Percentiles rank a stretch among this genome's conserved stretches.
Evolutionary conservation across 108 stramenopile genomes (phyloP).

Genomic region (Bacterosira constricta): DNA sequence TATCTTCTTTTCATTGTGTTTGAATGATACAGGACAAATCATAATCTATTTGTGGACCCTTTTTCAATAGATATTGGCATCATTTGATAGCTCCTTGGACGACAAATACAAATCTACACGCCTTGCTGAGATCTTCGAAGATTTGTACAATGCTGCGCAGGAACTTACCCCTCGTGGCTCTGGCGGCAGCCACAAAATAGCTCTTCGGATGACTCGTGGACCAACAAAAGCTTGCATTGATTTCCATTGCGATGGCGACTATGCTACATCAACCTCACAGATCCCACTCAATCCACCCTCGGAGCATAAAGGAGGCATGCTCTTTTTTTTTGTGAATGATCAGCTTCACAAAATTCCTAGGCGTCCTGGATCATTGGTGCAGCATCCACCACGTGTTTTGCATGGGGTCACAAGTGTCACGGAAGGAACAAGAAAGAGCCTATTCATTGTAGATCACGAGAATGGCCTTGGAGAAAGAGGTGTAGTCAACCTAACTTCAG

Average conservation of each 20-base stretch:
- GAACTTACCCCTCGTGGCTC: neutral
- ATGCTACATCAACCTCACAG: constrained; percentile 32
- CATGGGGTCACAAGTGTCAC: constrained; percentile 44
- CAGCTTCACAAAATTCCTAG: constrained; percentile 27
- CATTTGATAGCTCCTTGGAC: constrained; percentile 10
- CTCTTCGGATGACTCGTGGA: constrained; percentile 38
- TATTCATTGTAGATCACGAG: constrained; percentile 15
- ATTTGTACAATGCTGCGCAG: neutral
- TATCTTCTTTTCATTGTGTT: no score
- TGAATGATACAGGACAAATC: neutral
- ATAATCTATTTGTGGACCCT: neutral
- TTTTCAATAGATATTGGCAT: neutral
- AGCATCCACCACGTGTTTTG: constrained; percentile 40
- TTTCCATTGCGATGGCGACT: constrained; percentile 48
- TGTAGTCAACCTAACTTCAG: no score
- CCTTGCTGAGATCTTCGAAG: neutral
- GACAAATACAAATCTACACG: constrained; percentile 2
- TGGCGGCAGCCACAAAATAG: constrained; percentile 12
- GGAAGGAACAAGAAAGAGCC: constrained; percentile 19
- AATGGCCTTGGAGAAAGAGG: constrained; percentile 20
- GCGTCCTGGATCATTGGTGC: constrained; percentile 30
- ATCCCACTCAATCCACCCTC: constrained; percentile 39
- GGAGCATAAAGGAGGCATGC: constrained; percentile 44
- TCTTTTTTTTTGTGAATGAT: constrained; percentile 47
- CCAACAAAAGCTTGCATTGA: constrained; percentile 45